phyloP scores from a whole-genome alignment of 2,329 filamentous ascomycete genomes.

The Lecanicillium sp. region DNA sequence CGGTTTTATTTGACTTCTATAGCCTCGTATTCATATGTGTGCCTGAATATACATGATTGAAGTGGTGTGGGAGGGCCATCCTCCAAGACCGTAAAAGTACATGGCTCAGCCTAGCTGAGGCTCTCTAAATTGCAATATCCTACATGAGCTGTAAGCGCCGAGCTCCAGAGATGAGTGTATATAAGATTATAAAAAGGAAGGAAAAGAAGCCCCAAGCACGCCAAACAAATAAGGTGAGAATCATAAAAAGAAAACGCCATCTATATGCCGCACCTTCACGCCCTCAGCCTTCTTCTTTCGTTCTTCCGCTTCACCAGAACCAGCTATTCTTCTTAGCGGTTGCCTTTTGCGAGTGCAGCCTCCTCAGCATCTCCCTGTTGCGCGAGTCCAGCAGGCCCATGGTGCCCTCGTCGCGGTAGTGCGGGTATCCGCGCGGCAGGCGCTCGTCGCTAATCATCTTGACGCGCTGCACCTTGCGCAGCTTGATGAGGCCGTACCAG shows the following conservation, averaged over 20 bases:
- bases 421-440: conserved; percentile 30
- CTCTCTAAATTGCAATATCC: neutral
- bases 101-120: too few species aligned
- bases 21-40: too few species aligned
- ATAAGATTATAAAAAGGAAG: too few species aligned
- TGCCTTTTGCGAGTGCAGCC: conserved; percentile 42
- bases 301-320: conserved; percentile 11
- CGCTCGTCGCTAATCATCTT: conserved; percentile 61
- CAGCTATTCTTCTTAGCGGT: conserved; percentile 26
- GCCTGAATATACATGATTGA: too few species aligned
- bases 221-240: neutral
- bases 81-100: neutral
- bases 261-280: conserved; percentile 6
- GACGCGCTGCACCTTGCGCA: conserved; percentile 79
- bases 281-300: neutral
- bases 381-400: conserved; percentile 44
- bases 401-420: conserved; percentile 41
- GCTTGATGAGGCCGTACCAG: conserved; percentile 73
- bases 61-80: too few species aligned
- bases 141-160: neutral
- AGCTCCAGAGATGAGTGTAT: conserved; percentile 6
- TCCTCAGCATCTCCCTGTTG: conserved; percentile 46
- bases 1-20: too few species aligned
- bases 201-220: too few species aligned
- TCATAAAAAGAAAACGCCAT: conserved; percentile 3